Percentiles rank a stretch among this genome's conserved stretches.
Conservation (phyloP, 2,329 filamentous ascomycete genomes). For the Aspergillus glaucus region DNA sequence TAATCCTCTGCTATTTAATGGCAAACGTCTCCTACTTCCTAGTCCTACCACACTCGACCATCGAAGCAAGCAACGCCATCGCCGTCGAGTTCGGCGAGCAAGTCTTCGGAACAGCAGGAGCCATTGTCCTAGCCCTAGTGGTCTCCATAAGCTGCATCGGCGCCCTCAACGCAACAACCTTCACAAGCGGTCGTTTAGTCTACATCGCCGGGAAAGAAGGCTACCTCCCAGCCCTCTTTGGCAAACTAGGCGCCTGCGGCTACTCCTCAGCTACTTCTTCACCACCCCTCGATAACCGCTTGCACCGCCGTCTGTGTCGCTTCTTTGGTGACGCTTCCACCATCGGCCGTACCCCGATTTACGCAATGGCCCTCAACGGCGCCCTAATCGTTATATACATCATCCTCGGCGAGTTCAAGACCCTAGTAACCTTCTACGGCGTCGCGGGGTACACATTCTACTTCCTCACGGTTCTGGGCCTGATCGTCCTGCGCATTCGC, state of each 20-base stretch:
- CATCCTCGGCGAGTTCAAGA: constrained; percentile 80
- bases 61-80: constrained; percentile 89
- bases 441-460: constrained; percentile 97
- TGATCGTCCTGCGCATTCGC: constrained; percentile 81
- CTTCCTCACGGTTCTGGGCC: constrained; percentile 85
- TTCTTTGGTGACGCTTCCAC: constrained; percentile 69
- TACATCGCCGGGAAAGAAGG: constrained; percentile 95
- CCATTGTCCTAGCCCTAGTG: constrained; percentile 77
- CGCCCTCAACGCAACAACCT: constrained; percentile 87
- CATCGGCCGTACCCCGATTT: constrained; percentile 89
- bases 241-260: constrained; percentile 65
- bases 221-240: constrained; percentile 79
- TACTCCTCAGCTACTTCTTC: constrained; percentile 7
- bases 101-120: constrained; percentile 79
- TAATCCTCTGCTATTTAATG: constrained; percentile 83
- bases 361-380: constrained; percentile 79
- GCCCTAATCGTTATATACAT: constrained; percentile 70
- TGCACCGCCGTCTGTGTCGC: constrained; percentile 47
- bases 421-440: constrained; percentile 92
- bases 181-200: constrained; percentile 84
- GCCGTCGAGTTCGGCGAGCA: constrained; percentile 86
- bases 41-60: constrained; percentile 71
- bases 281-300: constrained; percentile 20
- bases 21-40: constrained; percentile 94
- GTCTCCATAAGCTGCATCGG: constrained; percentile 91